A percentile compares a stretch with the other conserved stretches of the same genome.
These are phyloP conservation scores for Eutrema yunnanense DNA, from an alignment of 345 rosid species.

Conservation along the genomic window DNA sequence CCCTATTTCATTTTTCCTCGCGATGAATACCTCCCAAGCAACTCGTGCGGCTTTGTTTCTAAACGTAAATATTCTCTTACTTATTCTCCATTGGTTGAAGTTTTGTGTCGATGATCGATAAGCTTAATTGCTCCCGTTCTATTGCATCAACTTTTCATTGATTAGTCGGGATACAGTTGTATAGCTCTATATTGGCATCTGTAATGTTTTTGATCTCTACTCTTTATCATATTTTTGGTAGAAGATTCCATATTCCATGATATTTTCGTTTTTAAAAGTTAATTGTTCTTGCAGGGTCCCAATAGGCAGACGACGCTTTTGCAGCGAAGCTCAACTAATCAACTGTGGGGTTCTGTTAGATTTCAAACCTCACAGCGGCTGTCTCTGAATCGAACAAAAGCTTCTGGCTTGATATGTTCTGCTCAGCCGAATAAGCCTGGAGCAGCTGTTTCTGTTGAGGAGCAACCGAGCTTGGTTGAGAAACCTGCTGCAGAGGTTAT, in stretches of 20 bases:
- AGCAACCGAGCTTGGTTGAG: slow-evolving; percentile 39
- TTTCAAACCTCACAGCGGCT: slow-evolving; percentile 9
- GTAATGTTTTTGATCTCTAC: not conserved
- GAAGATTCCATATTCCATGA: not conserved
- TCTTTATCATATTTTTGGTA: not conserved
- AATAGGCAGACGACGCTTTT: slow-evolving; percentile 48
- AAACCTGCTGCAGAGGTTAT: slow-evolving; percentile 55
- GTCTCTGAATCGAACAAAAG: slow-evolving; percentile 19
- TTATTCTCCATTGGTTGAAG: not conserved
- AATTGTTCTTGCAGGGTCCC: slow-evolving; percentile 44
- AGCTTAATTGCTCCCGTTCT: not conserved
- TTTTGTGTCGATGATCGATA: not conserved
- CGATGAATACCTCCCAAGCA: slow-evolving; percentile 25
- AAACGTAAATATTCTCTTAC: slow-evolving; percentile 19
- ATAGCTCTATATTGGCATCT: not conserved
- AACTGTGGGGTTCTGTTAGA: slow-evolving; percentile 41
- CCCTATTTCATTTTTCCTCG: not conserved
- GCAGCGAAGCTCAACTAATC: slow-evolving; percentile 29
- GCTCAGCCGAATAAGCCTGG: slow-evolving; percentile 41
- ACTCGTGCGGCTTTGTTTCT: slow-evolving; percentile 27
- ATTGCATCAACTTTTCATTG: not conserved
- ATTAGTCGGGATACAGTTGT: not conserved
- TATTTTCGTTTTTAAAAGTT: not conserved
- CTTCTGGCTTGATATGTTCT: slow-evolving; percentile 44
- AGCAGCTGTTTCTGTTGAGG: slow-evolving; percentile 49